Percentiles rank a stretch among this genome's conserved stretches.
phyloP scores from a whole-genome alignment of 257 asterid genomes.

The Coffea eugenioides region DNA sequence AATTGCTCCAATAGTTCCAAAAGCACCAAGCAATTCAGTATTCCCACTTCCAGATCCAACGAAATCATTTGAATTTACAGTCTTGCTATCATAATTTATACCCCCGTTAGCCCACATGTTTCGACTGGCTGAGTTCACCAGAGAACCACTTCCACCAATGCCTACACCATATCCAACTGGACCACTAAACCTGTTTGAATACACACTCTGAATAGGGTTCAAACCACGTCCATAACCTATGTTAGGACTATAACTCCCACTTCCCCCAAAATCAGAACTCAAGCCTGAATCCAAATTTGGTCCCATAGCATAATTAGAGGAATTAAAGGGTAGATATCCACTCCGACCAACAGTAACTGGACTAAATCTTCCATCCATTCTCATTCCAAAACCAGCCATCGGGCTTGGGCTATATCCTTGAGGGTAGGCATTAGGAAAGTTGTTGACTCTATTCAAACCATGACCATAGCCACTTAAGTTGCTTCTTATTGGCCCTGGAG shows the following conservation, averaged over 20 bases:
- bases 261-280: conserved; percentile 44
- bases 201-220: conserved; percentile 47
- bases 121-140: conserved; percentile 36
- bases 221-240: conserved; percentile 51
- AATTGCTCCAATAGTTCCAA: conserved; percentile 57
- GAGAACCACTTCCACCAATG: conserved; percentile 45
- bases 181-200: conserved; percentile 43
- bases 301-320: conserved; percentile 45
- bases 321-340: conserved; percentile 61
- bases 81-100: conserved; percentile 33
- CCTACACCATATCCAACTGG: conserved; percentile 46
- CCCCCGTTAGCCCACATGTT: conserved; percentile 54
- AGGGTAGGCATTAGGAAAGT: conserved; percentile 42
- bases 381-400: conserved; percentile 46
- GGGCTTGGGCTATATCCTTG: conserved; percentile 51
- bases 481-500: conserved; percentile 64
- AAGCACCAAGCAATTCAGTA: conserved; percentile 37
- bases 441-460: conserved; percentile 51
- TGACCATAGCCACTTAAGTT: conserved; percentile 44
- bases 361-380: conserved; percentile 62
- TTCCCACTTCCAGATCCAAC: conserved; percentile 45
- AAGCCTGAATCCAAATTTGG: conserved; percentile 48
- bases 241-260: conserved; percentile 39
- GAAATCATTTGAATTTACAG: conserved; percentile 37
- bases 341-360: conserved; percentile 53